Conservation (phyloP, 495 filamentous ascomycete genomes). For the Immersiella caudata region DNA sequence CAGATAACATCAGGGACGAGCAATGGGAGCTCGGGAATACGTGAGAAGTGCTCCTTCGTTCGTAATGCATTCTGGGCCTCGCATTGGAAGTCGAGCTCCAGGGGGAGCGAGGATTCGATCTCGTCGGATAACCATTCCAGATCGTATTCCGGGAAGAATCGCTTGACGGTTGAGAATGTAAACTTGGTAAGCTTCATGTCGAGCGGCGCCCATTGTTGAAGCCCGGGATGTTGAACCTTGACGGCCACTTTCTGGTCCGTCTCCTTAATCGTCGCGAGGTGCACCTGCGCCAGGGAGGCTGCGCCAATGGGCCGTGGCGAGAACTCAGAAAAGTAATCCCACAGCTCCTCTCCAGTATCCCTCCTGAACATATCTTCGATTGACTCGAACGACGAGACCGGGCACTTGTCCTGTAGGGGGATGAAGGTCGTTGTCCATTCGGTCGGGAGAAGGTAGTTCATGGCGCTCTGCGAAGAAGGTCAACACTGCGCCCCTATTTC, state of each 20-base stretch:
- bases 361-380: constrained; percentile 81
- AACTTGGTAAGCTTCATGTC: constrained; percentile 86
- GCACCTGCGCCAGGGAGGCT: constrained; percentile 93
- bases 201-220: constrained; percentile 89
- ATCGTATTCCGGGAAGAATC: constrained; percentile 96
- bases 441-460: constrained; percentile 90
- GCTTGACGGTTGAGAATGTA: constrained; percentile 86
- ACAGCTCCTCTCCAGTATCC: constrained; percentile 80
- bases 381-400: constrained; percentile 86
- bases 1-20: constrained; percentile 90
- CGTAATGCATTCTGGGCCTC: constrained; percentile 86
- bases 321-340: constrained; percentile 84
- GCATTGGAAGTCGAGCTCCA: constrained; percentile 85
- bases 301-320: constrained; percentile 80
- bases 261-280: constrained; percentile 81
- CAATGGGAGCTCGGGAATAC: constrained; percentile 69
- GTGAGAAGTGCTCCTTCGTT: constrained; percentile 74
- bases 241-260: constrained; percentile 92
- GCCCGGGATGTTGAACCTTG: constrained; percentile 90
- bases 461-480: constrained; percentile 63
- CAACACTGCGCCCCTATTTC: background rate
- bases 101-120: constrained; percentile 86
- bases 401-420: constrained; percentile 93
- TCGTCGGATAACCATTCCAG: constrained; percentile 93
- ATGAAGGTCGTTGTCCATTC: constrained; percentile 98